Percentiles rank a stretch among this genome's conserved stretches.
phyloP scores from a whole-genome alignment of 1,284 basidiomycete genomes.

The Chalciporus sp. region DNA sequence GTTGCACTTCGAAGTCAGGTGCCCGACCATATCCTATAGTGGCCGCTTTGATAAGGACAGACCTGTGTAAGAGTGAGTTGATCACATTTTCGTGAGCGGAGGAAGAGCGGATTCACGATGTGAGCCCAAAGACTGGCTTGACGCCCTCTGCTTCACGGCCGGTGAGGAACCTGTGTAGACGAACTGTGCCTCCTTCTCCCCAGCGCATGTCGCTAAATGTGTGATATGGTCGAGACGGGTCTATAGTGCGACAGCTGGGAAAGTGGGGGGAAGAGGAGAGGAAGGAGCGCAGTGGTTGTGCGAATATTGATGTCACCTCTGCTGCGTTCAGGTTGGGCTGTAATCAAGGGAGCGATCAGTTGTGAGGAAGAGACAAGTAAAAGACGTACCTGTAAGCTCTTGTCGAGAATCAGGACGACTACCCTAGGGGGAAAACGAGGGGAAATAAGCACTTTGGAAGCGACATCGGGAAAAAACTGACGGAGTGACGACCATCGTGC shows the following conservation, averaged over 20 bases:
- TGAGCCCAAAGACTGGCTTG: constrained; percentile 83
- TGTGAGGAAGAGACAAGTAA: not conserved
- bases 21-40: constrained; percentile 61
- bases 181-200: constrained; percentile 35
- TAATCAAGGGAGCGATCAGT: not conserved
- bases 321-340: constrained; percentile 78
- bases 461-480: constrained; percentile 39
- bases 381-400: constrained; percentile 56
- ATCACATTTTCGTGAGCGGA: not conserved
- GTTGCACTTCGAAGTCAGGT: constrained; percentile 66
- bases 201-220: constrained; percentile 59
- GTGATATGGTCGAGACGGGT: constrained; percentile 52
- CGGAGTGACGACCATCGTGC: constrained; percentile 78
- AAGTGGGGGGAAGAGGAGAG: constrained; percentile 66
- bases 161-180: constrained; percentile 79
- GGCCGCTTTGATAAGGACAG: constrained; percentile 73
- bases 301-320: constrained; percentile 81
- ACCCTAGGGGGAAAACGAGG: constrained; percentile 50
- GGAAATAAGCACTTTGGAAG: not conserved
- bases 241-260: constrained; percentile 43
- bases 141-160: constrained; percentile 79
- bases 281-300: constrained; percentile 77
- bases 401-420: constrained; percentile 79
- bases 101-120: constrained; percentile 58
- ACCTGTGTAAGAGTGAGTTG: constrained; percentile 42